Base-by-base conservation (phyloP, 805 yeast species). In the Kurtzmaniella cleridarum region DNA sequence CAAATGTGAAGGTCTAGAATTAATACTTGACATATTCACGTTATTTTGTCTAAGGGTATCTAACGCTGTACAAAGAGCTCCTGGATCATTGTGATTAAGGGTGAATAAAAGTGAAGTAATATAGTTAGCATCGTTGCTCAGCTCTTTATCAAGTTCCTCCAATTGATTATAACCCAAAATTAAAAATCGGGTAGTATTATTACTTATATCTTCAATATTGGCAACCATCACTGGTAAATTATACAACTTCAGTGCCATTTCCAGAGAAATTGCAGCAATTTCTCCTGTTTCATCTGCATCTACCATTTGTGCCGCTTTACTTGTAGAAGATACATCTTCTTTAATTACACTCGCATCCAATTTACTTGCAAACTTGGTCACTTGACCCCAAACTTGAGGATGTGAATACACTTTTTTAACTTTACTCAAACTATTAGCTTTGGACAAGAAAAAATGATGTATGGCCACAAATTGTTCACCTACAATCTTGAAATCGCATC, bases 311-410 rank as follows among this genome's bases (percentile, higher is more conserved):
- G 93, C 96, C 1, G 96, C 98, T 48, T 75, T 76, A 0, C 96
- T 83, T 0, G 98, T 91, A 0, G 96, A 87, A 2, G 74, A 69
- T 2, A 81, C 71, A 58, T 49, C n/a, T 47, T 65, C 16, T 57
- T 50, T 12, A 63, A 8, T 45, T 3, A 34, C 60, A 29, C 64
- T 58, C 30, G 53, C 42, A 54, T 66, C 44, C 14, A 65, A 54
- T 34, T 48, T 36, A 26, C 45, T 36, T 31, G 84, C 55, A 64
- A 85, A 93, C 16, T 64, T 57, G 2, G 73, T 65, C 36, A 86
- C 81, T 57, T 91, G 98, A 8, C 96, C 95, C 98, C 98, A 91
- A 0, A 90, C 98, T 59, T 91, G 98, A 2, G 98, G 97, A 60
- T 91, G 98, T 3, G 96, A 85, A 62, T 85, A 86, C 14, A 91